Conservation (phyloP, 2,329 filamentous ascomycete species). For the Arthrinium puccinioides region DNA sequence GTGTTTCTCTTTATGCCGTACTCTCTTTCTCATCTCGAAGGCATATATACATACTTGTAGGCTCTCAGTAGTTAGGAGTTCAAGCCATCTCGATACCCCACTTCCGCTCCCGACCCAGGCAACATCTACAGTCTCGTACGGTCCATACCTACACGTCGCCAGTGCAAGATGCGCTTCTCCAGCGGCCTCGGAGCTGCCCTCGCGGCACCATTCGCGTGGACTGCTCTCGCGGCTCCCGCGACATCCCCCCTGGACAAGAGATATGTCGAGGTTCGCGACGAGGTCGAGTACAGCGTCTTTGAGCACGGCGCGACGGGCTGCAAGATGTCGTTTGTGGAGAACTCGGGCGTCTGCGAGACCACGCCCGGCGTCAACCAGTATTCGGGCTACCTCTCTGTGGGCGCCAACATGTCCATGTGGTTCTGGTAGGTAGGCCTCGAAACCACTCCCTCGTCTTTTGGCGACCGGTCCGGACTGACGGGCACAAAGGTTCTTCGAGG, state of each 20-base stretch:
- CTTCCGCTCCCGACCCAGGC: too few relatives aligned
- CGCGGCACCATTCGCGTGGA: neutral
- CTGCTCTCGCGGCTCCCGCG: neutral
- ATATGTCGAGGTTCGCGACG: constrained; percentile 11
- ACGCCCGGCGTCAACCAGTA: constrained; percentile 42
- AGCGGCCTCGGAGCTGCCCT: neutral
- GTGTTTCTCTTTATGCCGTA: too few relatives aligned
- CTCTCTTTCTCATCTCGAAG: too few relatives aligned
- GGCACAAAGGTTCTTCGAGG: constrained; percentile 26
- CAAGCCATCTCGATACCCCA: too few relatives aligned
- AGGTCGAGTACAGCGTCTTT: constrained; percentile 32
- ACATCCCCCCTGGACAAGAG: constrained; percentile 7
- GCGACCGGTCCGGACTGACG: too few relatives aligned
- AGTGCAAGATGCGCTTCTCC: neutral
- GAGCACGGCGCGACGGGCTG: constrained; percentile 38
- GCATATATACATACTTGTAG: too few relatives aligned
- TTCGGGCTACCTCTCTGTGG: constrained; percentile 42
- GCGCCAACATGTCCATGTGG: constrained; percentile 34
- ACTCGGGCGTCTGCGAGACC: constrained; percentile 44
- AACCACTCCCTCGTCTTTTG: too few relatives aligned
- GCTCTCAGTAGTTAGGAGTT: too few relatives aligned
- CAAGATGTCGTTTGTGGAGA: constrained; percentile 38
- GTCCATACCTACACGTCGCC: too few relatives aligned
- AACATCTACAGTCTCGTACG: too few relatives aligned
- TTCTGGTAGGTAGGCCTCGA: constrained; percentile 25